These are phyloP conservation scores for Aspergillus clavatus DNA, from an alignment of 2,329 filamentous ascomycete species.

Conservation along the genomic window DNA sequence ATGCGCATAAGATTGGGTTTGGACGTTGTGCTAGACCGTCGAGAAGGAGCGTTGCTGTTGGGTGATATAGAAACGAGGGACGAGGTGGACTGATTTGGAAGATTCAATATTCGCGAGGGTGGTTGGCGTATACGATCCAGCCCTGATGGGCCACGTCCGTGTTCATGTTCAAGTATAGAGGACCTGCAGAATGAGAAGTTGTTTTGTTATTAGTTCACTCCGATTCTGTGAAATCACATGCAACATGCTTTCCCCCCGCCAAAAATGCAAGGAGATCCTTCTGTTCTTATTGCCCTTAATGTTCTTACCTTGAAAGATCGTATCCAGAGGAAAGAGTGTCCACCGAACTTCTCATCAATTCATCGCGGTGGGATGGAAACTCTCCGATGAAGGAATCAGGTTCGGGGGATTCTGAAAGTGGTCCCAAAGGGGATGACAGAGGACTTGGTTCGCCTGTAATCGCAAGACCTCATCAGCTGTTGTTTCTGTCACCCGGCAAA, in stretches of 20 bases:
- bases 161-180: slow-evolving; percentile 81
- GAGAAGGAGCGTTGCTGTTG: slow-evolving; percentile 67
- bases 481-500: not conserved
- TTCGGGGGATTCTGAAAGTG: slow-evolving; percentile 34
- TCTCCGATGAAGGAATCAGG: slow-evolving; percentile 41
- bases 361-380: slow-evolving; percentile 49
- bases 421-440: slow-evolving; percentile 35
- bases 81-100: slow-evolving; percentile 59
- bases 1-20: slow-evolving; percentile 51
- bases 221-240: slow-evolving; percentile 5
- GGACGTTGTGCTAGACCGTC: slow-evolving; percentile 57
- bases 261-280: slow-evolving; percentile 17
- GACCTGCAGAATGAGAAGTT: slow-evolving; percentile 52
- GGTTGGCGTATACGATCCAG: slow-evolving; percentile 91
- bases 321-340: slow-evolving; percentile 65
- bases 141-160: slow-evolving; percentile 78
- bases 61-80: slow-evolving; percentile 56
- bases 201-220: slow-evolving; percentile 12
- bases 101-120: slow-evolving; percentile 59
- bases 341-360: slow-evolving; percentile 67
- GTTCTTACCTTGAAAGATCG: slow-evolving; percentile 69
- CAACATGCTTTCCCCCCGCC: slow-evolving; percentile 1
- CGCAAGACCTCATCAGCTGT: slow-evolving; percentile 10
- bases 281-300: slow-evolving; percentile 4
- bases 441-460: slow-evolving; percentile 37